These are phyloP conservation scores for Schizosaccharomyces versatilis DNA, from an alignment of 1,139 yeast genomes.

Conservation along the genomic window DNA sequence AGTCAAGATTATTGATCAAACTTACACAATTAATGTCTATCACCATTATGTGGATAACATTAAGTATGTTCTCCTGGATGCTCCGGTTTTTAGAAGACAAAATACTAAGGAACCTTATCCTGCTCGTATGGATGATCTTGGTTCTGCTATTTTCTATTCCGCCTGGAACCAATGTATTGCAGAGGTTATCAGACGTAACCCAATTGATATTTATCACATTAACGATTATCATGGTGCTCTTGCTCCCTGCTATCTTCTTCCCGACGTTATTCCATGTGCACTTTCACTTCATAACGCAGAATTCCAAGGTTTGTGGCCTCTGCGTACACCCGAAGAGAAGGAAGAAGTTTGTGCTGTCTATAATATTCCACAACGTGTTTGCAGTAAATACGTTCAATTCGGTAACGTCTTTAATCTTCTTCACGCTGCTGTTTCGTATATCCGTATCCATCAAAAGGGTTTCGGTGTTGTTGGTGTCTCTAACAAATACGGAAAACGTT, in stretches of 20 bases:
- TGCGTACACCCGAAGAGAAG: slow-evolving; percentile 10
- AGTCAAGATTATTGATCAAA: slow-evolving; percentile 10
- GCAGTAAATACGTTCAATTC: slow-evolving; percentile 10
- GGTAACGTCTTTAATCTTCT: slow-evolving; percentile 11
- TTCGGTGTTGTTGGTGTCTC: slow-evolving; percentile 11
- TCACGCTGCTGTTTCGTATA: slow-evolving; percentile 9
- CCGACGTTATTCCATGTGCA: slow-evolving; percentile 10
- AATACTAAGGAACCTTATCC: slow-evolving; percentile 10
- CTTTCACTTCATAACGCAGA: slow-evolving; percentile 11
- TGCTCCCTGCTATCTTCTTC: slow-evolving; percentile 10
- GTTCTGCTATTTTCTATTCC: slow-evolving; percentile 11
- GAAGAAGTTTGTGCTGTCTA: slow-evolving; percentile 11
- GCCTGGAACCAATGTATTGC: slow-evolving; percentile 12
- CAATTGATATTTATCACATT: slow-evolving; percentile 11
- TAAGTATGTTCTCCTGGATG: slow-evolving; percentile 10
- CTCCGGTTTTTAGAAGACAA: slow-evolving; percentile 10
- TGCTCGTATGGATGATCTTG: slow-evolving; percentile 11
- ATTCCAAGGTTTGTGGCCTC: slow-evolving; percentile 11
- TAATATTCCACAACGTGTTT: slow-evolving; percentile 8
- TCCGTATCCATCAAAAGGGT: slow-evolving; percentile 11
- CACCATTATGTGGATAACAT: slow-evolving; percentile 8
- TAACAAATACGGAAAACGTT: slow-evolving; percentile 10
- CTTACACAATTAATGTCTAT: slow-evolving; percentile 8
- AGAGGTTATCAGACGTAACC: slow-evolving; percentile 9
- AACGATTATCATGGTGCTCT: slow-evolving; percentile 11